Evolutionary conservation across 2,329 filamentous ascomycete species (phyloP), one percentile per base, ranked within the genome.

Genomic region (Nemania bipapillata): DNA sequence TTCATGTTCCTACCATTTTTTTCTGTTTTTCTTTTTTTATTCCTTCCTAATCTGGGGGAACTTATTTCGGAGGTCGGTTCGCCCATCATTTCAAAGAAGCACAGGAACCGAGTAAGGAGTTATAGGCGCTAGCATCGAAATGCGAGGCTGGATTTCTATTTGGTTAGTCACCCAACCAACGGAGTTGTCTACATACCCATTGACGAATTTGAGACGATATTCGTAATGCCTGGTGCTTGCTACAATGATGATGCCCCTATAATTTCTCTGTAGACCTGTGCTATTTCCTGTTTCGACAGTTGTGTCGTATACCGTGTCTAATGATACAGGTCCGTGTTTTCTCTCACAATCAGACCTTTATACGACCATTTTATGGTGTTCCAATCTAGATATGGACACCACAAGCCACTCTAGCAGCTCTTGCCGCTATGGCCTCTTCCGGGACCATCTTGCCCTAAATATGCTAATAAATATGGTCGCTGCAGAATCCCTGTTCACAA

Each of bases 201-300:
- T 8, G 8, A 2, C 12, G 15, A 17, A 17, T 53, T 55, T 30
- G 26, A 45, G 35, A 26, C 4, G 9, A 15, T 42, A 42, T 20
- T 20, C 30, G 24, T 40, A 50, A 30, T 35, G 40, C 5, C 8
- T 45, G 24, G 22, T 53, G 26, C 37, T 47, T 12, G 32, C 26
- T 35, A 58, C 26, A 42, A 30, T 32, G 20, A 63, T 47, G 1
- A 37, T 58, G 37, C 61, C 26, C 57, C 26, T 54, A 55, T 20
- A 17, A 45, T 22, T 17, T 17, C 15, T 26, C 12, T 20, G n/a
- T 15, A 64, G 6, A 24, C 17, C 7, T 4, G 32, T 30, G 12
- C 28, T 54, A 40, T 35, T 54, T 58, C 45, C 17, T 26, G 50
- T 53, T 17, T 32, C 26, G 5, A 49, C 15, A 4, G 24, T 17